Conservation (phyloP, 2,329 filamentous ascomycete genomes). For the Chalaropsis thielavioides region DNA sequence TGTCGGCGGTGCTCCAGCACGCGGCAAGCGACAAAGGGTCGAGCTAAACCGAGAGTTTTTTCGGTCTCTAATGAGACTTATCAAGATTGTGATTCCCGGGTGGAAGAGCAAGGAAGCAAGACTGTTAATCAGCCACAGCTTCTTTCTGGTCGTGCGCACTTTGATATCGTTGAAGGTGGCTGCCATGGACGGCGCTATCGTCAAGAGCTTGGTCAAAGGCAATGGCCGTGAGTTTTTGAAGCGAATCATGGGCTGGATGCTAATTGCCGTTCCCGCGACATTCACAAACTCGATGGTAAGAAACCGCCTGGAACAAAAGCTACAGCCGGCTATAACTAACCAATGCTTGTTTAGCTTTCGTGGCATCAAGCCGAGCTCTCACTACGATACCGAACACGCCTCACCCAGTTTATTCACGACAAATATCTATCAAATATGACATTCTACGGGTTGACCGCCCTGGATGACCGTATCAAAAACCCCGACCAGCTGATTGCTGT, state of each 20-base stretch:
- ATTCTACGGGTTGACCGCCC: slow-evolving; percentile 87
- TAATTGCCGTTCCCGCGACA: slow-evolving; percentile 86
- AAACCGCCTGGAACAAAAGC: background rate
- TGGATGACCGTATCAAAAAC: slow-evolving; percentile 97
- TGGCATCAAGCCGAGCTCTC: slow-evolving; percentile 95
- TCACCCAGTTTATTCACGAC: slow-evolving; percentile 91
- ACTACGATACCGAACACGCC: slow-evolving; percentile 76
- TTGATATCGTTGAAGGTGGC: slow-evolving; percentile 92
- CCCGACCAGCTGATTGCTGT: slow-evolving; percentile 95
- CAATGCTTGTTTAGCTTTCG: slow-evolving; percentile 49
- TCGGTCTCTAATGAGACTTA: slow-evolving; percentile 58
- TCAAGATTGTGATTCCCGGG: slow-evolving; percentile 79
- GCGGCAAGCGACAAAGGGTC: slow-evolving; percentile 55
- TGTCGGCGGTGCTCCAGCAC: slow-evolving; percentile 23
- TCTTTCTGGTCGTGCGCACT: slow-evolving; percentile 82
- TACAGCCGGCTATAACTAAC: background rate
- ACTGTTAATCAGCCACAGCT: slow-evolving; percentile 75
- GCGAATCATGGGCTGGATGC: slow-evolving; percentile 94
- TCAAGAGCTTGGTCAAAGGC: slow-evolving; percentile 82
- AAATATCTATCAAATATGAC: slow-evolving; percentile 96
- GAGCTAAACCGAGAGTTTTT: slow-evolving; percentile 78
- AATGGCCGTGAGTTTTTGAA: slow-evolving; percentile 80
- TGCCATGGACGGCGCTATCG: slow-evolving; percentile 83
- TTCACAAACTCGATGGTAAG: slow-evolving; percentile 96
- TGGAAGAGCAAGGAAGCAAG: slow-evolving; percentile 80